Percentiles rank a stretch among this genome's conserved stretches.
Conservation (phyloP, 495 filamentous ascomycete genomes). For the Penicillium waksmanii region DNA sequence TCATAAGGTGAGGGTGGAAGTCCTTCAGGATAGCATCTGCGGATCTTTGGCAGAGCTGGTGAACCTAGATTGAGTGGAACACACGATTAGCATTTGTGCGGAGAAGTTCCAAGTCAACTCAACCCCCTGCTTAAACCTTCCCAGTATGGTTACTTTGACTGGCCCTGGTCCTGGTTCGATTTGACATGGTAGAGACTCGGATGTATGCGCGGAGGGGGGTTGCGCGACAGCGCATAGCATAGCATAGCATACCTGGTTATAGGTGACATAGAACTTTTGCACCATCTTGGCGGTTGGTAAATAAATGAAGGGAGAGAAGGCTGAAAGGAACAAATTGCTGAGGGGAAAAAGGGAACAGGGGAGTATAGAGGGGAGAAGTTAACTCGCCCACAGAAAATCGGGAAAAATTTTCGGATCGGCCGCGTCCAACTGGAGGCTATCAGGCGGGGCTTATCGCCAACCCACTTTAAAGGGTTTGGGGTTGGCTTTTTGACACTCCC, state of each 20-base stretch:
- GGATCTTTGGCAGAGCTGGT: conserved; percentile 90
- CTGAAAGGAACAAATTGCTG: conserved; percentile 6
- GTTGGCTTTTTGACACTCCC: conserved; percentile 4
- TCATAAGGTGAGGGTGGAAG: conserved; percentile 93
- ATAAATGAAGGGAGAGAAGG: not conserved
- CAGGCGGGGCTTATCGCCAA: conserved; percentile 27
- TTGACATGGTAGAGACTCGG: not conserved
- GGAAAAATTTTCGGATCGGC: conserved; percentile 23
- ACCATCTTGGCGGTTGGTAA: conserved; percentile 61
- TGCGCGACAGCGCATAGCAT: too few species aligned
- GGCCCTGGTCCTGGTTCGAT: not conserved
- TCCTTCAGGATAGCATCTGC: conserved; percentile 79
- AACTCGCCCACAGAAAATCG: conserved; percentile 14
- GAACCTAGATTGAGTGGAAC: conserved; percentile 63
- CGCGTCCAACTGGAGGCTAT: conserved; percentile 9
- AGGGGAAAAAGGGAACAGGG: conserved; percentile 1
- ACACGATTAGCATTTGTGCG: not conserved
- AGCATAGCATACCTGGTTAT: conserved; percentile 73
- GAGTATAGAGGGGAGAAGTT: not conserved
- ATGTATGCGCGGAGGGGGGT: too few species aligned
- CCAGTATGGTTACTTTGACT: not conserved
- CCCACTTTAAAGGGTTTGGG: not conserved
- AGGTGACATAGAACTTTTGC: conserved; percentile 90
- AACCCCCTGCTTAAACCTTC: not conserved
- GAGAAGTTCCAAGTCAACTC: too few species aligned